Conservation (phyloP, 2,329 filamentous ascomycete species). For the Blastomyces emzantsi region DNA sequence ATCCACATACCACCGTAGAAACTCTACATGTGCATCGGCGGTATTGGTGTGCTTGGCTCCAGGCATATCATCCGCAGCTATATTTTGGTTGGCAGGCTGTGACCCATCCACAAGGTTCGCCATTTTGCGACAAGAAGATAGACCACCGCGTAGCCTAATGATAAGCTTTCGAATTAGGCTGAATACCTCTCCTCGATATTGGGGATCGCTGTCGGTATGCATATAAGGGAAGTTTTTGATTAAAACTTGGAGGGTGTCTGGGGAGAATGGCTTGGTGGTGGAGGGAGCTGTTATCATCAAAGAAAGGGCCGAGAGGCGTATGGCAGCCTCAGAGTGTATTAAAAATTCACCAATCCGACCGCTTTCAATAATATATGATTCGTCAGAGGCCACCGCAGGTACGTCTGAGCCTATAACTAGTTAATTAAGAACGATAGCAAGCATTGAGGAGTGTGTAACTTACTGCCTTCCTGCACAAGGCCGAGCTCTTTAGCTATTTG, state of each 20-base stretch:
- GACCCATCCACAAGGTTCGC: not conserved
- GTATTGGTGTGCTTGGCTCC: not conserved
- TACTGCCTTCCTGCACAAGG: constrained; percentile 59
- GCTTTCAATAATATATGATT: constrained; percentile 27
- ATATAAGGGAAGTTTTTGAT: constrained; percentile 58
- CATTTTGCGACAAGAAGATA: constrained; percentile 31
- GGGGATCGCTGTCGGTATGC: constrained; percentile 76
- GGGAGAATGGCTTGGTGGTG: constrained; percentile 62
- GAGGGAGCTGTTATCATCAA: constrained; percentile 68
- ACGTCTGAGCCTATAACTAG: not conserved
- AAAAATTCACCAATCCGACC: constrained; percentile 31
- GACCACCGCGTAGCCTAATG: constrained; percentile 61
- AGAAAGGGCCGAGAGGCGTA: constrained; percentile 72
- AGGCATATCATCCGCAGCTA: not conserved
- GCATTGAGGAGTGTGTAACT: constrained; percentile 13
- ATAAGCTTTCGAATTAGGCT: constrained; percentile 67
- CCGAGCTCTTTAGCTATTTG: constrained; percentile 63
- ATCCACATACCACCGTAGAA: constrained; percentile 63
- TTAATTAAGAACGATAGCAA: not conserved
- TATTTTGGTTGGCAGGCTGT: not conserved
- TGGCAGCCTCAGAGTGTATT: constrained; percentile 47
- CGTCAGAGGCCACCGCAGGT: not conserved
- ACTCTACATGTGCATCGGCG: constrained; percentile 29
- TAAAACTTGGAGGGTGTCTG: constrained; percentile 53
- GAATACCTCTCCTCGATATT: constrained; percentile 73